Percentiles rank a stretch among this genome's conserved stretches.
phyloP scores from a whole-genome alignment of 2,329 filamentous ascomycete species.

The Cadophora luteo-olivacea region DNA sequence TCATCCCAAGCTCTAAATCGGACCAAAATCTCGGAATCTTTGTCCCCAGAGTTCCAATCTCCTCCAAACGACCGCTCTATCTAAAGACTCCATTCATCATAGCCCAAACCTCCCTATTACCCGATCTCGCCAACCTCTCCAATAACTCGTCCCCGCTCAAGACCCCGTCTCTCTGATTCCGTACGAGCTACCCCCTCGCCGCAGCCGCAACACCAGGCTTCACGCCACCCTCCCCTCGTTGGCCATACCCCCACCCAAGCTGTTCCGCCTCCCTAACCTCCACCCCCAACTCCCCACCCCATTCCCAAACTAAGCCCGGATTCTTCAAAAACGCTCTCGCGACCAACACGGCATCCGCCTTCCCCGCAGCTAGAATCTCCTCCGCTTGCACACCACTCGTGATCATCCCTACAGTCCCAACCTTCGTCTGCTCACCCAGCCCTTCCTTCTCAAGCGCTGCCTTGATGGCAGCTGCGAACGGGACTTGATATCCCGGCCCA shows the following conservation, averaged over 20 bases:
- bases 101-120: neutral
- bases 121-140: neutral
- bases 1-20: no score
- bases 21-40: no score
- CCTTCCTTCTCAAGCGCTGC: conserved; percentile 50
- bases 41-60: no score
- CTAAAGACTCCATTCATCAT: conserved; percentile 3
- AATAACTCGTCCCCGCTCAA: neutral
- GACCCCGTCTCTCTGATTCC: neutral
- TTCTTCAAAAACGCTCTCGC: conserved; percentile 65
- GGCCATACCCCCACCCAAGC: conserved; percentile 61
- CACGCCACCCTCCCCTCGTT: conserved; percentile 12
- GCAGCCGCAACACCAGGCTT: conserved; percentile 16
- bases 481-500: conserved; percentile 73
- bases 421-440: conserved; percentile 63
- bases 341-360: conserved; percentile 52
- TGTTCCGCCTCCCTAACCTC: conserved; percentile 57
- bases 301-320: conserved; percentile 61
- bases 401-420: conserved; percentile 57
- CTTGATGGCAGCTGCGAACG: conserved; percentile 74
- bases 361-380: conserved; percentile 50
- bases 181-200: neutral
- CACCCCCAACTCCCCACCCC: conserved; percentile 59
- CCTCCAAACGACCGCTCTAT: neutral
- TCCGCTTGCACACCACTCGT: conserved; percentile 54